A percentile compares a stretch with the other conserved stretches of the same genome.
These are phyloP conservation scores for Calycina herbarum DNA, from an alignment of 2,329 filamentous ascomycete genomes.

Conservation along the genomic window DNA sequence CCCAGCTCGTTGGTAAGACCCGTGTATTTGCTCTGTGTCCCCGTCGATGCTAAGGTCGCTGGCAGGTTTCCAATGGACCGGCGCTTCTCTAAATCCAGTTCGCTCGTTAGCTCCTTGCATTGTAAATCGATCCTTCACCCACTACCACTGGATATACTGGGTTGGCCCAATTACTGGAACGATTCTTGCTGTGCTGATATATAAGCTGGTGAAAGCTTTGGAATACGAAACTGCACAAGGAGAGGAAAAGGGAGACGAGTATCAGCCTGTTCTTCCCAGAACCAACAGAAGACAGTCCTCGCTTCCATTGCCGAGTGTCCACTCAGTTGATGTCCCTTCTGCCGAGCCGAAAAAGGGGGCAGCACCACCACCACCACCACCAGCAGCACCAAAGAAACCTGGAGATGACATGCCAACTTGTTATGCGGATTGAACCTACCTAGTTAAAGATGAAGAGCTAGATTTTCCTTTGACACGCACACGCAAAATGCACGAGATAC, in stretches of 20 bases:
- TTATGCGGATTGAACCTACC: background rate
- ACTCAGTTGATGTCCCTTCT: constrained; percentile 4
- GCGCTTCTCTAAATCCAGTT: constrained; percentile 49
- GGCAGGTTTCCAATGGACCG: constrained; percentile 48
- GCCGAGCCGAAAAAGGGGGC: background rate
- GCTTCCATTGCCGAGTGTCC: constrained; percentile 16
- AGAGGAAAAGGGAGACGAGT: constrained; percentile 31
- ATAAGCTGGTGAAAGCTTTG: constrained; percentile 51
- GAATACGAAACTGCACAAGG: constrained; percentile 54
- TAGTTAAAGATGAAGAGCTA: background rate
- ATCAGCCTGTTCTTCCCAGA: constrained; percentile 6
- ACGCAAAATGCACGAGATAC: background rate
- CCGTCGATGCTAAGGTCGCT: constrained; percentile 1
- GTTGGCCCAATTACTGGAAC: constrained; percentile 53
- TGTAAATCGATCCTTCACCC: constrained; percentile 43
- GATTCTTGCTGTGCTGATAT: constrained; percentile 50
- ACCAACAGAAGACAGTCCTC: constrained; percentile 12
- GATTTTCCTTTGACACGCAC: background rate
- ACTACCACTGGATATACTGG: constrained; percentile 52
- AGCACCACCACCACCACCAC: background rate
- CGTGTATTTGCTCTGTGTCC: background rate
- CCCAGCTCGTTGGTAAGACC: constrained; percentile 42
- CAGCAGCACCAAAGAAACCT: background rate
- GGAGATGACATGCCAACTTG: background rate
- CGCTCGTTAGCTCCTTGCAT: constrained; percentile 49